Evolutionary conservation across 2,329 filamentous ascomycete genomes (phyloP).

Genomic region (Neocucurbitaria cava): DNA sequence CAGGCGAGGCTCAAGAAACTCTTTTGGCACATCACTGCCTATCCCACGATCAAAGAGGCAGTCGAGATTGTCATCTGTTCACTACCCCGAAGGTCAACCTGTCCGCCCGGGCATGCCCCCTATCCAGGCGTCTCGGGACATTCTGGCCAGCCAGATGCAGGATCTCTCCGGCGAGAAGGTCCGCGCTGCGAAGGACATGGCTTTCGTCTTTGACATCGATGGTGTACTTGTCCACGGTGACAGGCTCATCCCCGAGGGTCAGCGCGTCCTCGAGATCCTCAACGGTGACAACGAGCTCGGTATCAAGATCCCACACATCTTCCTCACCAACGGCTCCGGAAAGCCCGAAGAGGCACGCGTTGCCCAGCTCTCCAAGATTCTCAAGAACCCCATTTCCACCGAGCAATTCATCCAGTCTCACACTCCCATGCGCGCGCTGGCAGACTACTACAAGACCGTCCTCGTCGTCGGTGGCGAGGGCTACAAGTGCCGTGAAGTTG

Average conservation of each 20-base stretch:
- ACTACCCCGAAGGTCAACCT: slow-evolving; percentile 55
- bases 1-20: slow-evolving; percentile 74
- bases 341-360: slow-evolving; percentile 72
- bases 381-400: slow-evolving; percentile 68
- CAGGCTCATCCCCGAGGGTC: slow-evolving; percentile 71
- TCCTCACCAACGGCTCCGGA: slow-evolving; percentile 77
- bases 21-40: slow-evolving; percentile 74
- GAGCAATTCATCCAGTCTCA: slow-evolving; percentile 81
- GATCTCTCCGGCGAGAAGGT: slow-evolving; percentile 72
- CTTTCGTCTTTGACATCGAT: slow-evolving; percentile 80
- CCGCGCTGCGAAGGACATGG: slow-evolving; percentile 76
- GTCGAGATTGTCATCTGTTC: slow-evolving; percentile 70
- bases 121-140: slow-evolving; percentile 68
- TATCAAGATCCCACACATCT: slow-evolving; percentile 78
- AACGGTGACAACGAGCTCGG: slow-evolving; percentile 80
- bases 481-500: slow-evolving; percentile 75
- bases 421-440: slow-evolving; percentile 77
- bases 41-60: slow-evolving; percentile 75
- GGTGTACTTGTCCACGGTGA: slow-evolving; percentile 78
- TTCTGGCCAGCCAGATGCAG: slow-evolving; percentile 74
- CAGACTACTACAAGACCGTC: slow-evolving; percentile 79
- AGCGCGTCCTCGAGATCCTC: slow-evolving; percentile 71
- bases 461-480: slow-evolving; percentile 78
- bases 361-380: slow-evolving; percentile 71
- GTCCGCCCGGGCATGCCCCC: slow-evolving; percentile 64